Conservation (phyloP, 139 green algal species). For the Pycnococcus provasolii region DNA sequence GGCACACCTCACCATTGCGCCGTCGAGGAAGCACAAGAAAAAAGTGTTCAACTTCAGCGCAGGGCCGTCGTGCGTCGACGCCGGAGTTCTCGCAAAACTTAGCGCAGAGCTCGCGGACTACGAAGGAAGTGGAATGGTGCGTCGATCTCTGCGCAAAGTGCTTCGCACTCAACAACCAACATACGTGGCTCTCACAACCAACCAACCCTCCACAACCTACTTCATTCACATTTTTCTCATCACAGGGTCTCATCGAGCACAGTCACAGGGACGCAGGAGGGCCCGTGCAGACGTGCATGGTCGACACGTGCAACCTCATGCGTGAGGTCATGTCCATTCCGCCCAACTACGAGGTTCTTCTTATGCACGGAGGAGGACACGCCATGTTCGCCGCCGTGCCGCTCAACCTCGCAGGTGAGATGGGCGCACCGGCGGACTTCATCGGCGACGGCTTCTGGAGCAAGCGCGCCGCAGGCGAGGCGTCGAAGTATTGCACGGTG, state of each 20-base stretch:
- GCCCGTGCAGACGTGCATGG: constrained; percentile 17
- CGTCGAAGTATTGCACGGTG: constrained; percentile 12
- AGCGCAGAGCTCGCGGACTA: background rate
- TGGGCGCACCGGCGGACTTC: background rate
- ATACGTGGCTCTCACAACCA: too few relatives aligned
- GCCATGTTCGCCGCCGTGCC: constrained; percentile 31
- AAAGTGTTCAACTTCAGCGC: background rate
- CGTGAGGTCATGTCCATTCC: constrained; percentile 15
- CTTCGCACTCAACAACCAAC: background rate
- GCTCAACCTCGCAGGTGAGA: constrained; percentile 7
- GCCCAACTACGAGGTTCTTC: constrained; percentile 1
- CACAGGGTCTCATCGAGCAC: constrained; percentile 21
- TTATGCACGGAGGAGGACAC: constrained; percentile 32
- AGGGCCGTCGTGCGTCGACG: background rate
- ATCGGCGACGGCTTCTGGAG: constrained; percentile 19
- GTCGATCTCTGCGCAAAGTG: background rate
- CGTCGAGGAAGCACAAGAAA: too few relatives aligned
- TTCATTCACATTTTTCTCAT: background rate
- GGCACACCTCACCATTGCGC: too few relatives aligned
- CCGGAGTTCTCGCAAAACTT: constrained; percentile 1
- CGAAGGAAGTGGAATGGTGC: background rate
- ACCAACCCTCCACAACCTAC: too few relatives aligned
- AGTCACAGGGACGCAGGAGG: constrained; percentile 13
- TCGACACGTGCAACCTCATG: background rate
- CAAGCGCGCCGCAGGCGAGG: constrained; percentile 12